A percentile compares a stretch with the other conserved stretches of the same genome.
Evolutionary conservation across 106 monocot genomes (phyloP).

Genomic region (Hemerocallis citrina): DNA sequence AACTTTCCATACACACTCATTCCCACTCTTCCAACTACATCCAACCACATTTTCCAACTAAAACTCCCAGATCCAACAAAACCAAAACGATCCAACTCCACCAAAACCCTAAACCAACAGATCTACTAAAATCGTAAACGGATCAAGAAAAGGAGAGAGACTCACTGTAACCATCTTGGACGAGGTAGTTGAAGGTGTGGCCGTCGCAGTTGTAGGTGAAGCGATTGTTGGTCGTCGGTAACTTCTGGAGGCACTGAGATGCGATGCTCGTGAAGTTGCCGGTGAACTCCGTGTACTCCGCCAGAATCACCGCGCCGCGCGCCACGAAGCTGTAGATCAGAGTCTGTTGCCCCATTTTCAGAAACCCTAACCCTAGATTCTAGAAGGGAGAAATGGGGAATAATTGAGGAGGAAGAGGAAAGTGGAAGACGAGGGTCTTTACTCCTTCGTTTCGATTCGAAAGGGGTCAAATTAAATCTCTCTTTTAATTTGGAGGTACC

Average conservation of each 20-base stretch:
- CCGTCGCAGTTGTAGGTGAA: slow-evolving; percentile 16
- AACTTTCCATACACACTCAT: no score
- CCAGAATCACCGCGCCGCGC: slow-evolving; percentile 17
- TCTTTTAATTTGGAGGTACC: no score
- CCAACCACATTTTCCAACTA: no score
- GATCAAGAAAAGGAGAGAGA: neutral
- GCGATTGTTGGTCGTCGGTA: slow-evolving; percentile 13
- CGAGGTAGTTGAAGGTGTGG: slow-evolving; percentile 17
- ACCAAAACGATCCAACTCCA: neutral
- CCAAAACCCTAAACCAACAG: neutral
- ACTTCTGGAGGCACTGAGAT: slow-evolving; percentile 19
- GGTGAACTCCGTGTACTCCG: slow-evolving; percentile 22
- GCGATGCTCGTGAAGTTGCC: slow-evolving; percentile 21
- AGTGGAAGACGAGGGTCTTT: no score
- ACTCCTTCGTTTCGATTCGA: no score
- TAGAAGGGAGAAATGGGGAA: no score
- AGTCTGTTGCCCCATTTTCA: slow-evolving; percentile 11
- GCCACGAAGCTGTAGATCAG: slow-evolving; percentile 22
- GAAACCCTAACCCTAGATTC: neutral
- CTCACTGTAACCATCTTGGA: slow-evolving; percentile 19
- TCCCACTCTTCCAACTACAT: no score
- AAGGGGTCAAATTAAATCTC: no score
- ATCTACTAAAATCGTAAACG: neutral
- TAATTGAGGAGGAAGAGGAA: neutral
- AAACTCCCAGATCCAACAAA: no score